These are phyloP conservation scores for Coelomomyces lativittatus DNA, from an alignment of 371 early-diverging fungal genomes.

Conservation along the genomic window DNA sequence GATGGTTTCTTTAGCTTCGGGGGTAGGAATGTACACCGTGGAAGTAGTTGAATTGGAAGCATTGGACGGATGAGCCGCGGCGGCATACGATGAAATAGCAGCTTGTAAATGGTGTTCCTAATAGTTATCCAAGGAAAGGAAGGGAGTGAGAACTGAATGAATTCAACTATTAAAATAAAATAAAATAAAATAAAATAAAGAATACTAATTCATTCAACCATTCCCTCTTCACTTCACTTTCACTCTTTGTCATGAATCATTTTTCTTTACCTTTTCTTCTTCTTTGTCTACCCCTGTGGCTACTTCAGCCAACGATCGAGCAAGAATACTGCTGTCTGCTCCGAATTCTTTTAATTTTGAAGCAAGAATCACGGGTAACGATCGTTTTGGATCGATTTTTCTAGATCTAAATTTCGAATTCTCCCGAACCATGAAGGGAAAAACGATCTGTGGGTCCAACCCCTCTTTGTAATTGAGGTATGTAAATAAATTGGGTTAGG, in stretches of 20 bases:
- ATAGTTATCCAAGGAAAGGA: conserved; percentile 3
- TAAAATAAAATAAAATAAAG: neutral
- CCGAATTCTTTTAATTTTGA: conserved; percentile 69
- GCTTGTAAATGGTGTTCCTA: conserved; percentile 89
- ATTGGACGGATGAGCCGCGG: no score
- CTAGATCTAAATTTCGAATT: conserved; percentile 49
- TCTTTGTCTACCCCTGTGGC: conserved; percentile 82
- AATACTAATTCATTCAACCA: neutral
- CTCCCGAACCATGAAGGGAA: conserved; percentile 1
- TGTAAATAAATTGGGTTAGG: no score
- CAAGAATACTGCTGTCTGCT: conserved; percentile 30
- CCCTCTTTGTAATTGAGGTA: no score
- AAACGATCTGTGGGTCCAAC: no score
- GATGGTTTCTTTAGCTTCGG: conserved; percentile 59
- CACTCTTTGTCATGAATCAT: no score
- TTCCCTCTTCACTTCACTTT: no score
- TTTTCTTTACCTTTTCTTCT: conserved; percentile 57
- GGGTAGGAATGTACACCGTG: conserved; percentile 68
- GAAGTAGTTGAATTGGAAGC: conserved; percentile 45
- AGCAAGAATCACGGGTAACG: conserved; percentile 59
- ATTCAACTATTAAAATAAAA: neutral
- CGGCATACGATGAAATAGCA: conserved; percentile 62
- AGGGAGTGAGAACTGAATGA: conserved; percentile 1
- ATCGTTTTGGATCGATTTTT: conserved; percentile 69
- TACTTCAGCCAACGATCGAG: conserved; percentile 51